Conservation (phyloP, 2,329 filamentous ascomycete species). For the Penicillium sp. region DNA sequence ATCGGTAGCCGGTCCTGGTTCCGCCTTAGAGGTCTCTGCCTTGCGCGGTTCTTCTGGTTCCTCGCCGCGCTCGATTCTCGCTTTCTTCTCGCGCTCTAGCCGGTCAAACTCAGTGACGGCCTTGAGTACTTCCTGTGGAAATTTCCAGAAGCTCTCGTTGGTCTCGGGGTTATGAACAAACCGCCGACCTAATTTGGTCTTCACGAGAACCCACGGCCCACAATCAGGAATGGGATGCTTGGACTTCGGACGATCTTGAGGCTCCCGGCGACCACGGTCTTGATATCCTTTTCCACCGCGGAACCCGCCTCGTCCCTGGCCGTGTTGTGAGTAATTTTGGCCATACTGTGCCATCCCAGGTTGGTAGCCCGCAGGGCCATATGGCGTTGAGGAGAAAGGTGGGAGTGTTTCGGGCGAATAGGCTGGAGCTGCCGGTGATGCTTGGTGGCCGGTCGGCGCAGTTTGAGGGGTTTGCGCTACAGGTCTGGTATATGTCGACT, state of each 20-base stretch:
- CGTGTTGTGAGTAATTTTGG: slow-evolving; percentile 31
- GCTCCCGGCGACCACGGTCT: slow-evolving; percentile 65
- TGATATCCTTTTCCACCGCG: slow-evolving; percentile 57
- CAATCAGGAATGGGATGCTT: slow-evolving; percentile 77
- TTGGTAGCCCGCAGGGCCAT: slow-evolving; percentile 27
- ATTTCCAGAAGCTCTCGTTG: slow-evolving; percentile 91
- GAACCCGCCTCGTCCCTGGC: slow-evolving; percentile 46
- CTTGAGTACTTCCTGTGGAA: slow-evolving; percentile 81
- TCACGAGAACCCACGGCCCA: slow-evolving; percentile 88
- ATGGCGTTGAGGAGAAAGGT: slow-evolving; percentile 39
- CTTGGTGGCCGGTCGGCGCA: slow-evolving; percentile 44
- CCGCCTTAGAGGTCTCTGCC: slow-evolving; percentile 16
- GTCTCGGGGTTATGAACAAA: slow-evolving; percentile 89
- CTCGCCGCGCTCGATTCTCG: slow-evolving; percentile 49
- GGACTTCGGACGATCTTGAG: slow-evolving; percentile 75
- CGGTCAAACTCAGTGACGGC: slow-evolving; percentile 67
- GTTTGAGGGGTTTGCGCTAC: slow-evolving; percentile 33
- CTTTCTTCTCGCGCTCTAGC: slow-evolving; percentile 70
- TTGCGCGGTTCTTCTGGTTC: slow-evolving; percentile 22
- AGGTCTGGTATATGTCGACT: slow-evolving; percentile 86
- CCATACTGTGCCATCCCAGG: slow-evolving; percentile 13
- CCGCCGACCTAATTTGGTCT: slow-evolving; percentile 82
- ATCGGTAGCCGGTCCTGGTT: slow-evolving; percentile 1
- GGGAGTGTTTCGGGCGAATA: slow-evolving; percentile 36
- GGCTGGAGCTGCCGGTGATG: slow-evolving; percentile 32